A percentile compares a stretch with the other conserved stretches of the same genome.
These are phyloP conservation scores for Blastobotrys buckinghamii DNA, from an alignment of 1,139 yeast genomes.

Conservation along the genomic window DNA sequence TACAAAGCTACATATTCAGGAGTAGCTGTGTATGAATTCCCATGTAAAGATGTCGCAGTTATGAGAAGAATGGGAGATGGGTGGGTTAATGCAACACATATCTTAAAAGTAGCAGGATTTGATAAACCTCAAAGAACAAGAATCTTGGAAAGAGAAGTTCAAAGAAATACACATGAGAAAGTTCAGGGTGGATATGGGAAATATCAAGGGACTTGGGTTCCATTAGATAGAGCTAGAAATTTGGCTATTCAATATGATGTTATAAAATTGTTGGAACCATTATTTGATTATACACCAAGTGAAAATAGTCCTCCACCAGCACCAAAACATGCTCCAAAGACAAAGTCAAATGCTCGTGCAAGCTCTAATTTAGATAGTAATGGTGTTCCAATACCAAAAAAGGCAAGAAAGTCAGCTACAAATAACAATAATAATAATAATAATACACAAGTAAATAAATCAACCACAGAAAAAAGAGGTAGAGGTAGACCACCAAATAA, in stretches of 20 bases:
- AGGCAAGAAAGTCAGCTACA: constrained; percentile 15
- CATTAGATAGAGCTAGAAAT: constrained; percentile 50
- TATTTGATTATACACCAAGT: constrained; percentile 45
- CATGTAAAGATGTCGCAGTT: constrained; percentile 75
- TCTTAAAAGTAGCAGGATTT: constrained; percentile 86
- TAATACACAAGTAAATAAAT: background rate
- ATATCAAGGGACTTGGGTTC: constrained; percentile 98
- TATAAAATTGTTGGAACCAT: constrained; percentile 54
- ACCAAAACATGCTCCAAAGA: constrained; percentile 28
- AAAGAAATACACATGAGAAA: constrained; percentile 80
- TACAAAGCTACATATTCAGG: constrained; percentile 37
- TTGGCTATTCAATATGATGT: constrained; percentile 71
- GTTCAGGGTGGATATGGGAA: constrained; percentile 97
- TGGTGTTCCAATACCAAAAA: constrained; percentile 18
- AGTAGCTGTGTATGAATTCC: constrained; percentile 76
- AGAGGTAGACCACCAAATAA: constrained; percentile 13
- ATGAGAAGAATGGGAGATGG: constrained; percentile 90
- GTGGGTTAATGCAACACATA: constrained; percentile 98
- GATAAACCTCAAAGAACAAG: constrained; percentile 93
- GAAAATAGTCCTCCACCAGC: constrained; percentile 35
- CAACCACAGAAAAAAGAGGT: constrained; percentile 8
- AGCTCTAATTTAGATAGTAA: constrained; percentile 24
- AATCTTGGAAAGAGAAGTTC: constrained; percentile 86
- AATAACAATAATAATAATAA: background rate
- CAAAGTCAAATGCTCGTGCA: constrained; percentile 24